A percentile compares a stretch with the other conserved stretches of the same genome.
Conservation (phyloP, 805 yeast species). For the Candida nonsorbophila region DNA sequence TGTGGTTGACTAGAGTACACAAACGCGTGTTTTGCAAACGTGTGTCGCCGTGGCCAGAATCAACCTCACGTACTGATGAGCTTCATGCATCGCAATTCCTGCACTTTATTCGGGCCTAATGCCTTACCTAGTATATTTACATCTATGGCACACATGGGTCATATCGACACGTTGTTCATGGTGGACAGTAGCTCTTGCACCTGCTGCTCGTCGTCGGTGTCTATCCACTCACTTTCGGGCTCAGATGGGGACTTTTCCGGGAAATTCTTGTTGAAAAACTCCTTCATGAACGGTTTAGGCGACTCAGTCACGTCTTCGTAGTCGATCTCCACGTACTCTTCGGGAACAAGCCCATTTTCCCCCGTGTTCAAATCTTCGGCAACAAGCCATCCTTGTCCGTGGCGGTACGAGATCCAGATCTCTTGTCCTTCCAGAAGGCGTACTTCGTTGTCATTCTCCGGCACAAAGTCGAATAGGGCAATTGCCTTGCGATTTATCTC, state of each 20-base stretch:
- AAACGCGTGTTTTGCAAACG: too few species aligned
- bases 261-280: too few species aligned
- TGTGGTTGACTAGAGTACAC: too few species aligned
- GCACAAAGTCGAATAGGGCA: constrained; percentile 83
- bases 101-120: too few species aligned
- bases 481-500: constrained; percentile 58
- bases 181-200: constrained; percentile 1
- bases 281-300: constrained; percentile 49
- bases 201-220: constrained; percentile 14
- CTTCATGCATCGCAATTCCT: too few species aligned
- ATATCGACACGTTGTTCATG: constrained; percentile 1
- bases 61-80: too few species aligned
- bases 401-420: constrained; percentile 81
- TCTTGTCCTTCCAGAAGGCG: constrained; percentile 73
- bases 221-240: constrained; percentile 16
- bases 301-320: constrained; percentile 19
- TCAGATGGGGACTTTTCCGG: too few species aligned
- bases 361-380: constrained; percentile 76
- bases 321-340: constrained; percentile 73
- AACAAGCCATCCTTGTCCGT: constrained; percentile 98
- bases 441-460: constrained; percentile 93
- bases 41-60: too few species aligned
- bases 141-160: too few species aligned
- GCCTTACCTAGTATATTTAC: too few species aligned
- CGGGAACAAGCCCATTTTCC: constrained; percentile 90